Evolutionary conservation across 2,329 filamentous ascomycete genomes (phyloP), one percentile per base, ranked within the genome.

Genomic region (Leptosphaerulina australis): DNA sequence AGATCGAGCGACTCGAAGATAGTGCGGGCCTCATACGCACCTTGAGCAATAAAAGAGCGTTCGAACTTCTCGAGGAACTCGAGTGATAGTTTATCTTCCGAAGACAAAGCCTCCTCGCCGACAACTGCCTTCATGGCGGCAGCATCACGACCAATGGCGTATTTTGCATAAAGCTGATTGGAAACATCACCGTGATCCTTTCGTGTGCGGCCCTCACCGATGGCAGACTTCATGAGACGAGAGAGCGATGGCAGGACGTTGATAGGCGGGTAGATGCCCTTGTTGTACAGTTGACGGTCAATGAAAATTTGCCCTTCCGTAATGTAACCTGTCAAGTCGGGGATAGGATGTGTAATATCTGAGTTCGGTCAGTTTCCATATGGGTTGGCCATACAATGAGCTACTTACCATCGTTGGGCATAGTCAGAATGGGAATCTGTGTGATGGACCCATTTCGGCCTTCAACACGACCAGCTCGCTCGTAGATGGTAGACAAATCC

Each of bases 21-120:
- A 58, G 82, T 87, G 66, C 94, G 88, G 60, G 88, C 88, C 77
- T 99, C 94, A 78, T 99, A 99, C 14, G 91, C 80, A 44, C 90
- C 90, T 77, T 99, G 94, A 58, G 83, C 81, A 74, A 99, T 96
- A 77, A 97, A 99, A 50, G 88, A 90, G 58, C 89, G 88, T 80
- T 99, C 94, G 71, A 99, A 99, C 79, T 97, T 97, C 72, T 97
- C 93, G 66, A 99, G 79, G 81, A 99, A 99, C 76, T 99, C 94
- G 28, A 99, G 84, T 7, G 93, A 96, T 50, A 97, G 85, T 81
- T 97, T 97, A 79, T 99, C 94, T 78, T 99, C 94, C 45, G 89
- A 84, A 21, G 91, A 96, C 70, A 99, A 77, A 25, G 94, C 94
- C 75, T 99, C 94, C 78, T 99, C 95, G 79, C 94, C 94, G 52